Percentiles rank a stretch among this genome's conserved stretches.
These are phyloP conservation scores for Hypoxylon sp. DNA, from an alignment of 2,329 filamentous ascomycete genomes.

Conservation along the genomic window DNA sequence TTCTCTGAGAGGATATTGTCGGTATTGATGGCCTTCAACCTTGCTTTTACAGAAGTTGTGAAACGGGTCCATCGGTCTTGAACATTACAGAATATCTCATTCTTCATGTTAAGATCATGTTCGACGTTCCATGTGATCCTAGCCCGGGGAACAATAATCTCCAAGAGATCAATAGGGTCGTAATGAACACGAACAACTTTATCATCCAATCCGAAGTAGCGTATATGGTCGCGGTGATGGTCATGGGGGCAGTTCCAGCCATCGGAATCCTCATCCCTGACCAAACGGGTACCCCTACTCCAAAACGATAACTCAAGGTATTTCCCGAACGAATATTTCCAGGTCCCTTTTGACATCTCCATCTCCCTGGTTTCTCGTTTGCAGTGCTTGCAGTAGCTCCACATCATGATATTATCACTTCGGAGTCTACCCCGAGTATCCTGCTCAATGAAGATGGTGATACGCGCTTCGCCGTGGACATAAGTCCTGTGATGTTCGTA, in stretches of 20 bases:
- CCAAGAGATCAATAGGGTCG: constrained; percentile 91
- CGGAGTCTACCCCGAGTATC: constrained; percentile 63
- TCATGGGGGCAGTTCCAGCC: constrained; percentile 82
- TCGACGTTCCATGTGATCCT: constrained; percentile 98
- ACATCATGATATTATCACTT: constrained; percentile 88
- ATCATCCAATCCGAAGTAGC: constrained; percentile 92
- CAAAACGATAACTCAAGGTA: constrained; percentile 98
- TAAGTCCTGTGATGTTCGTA: constrained; percentile 95
- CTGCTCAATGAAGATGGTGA: constrained; percentile 90
- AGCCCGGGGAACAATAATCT: constrained; percentile 91
- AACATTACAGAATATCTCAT: constrained; percentile 86
- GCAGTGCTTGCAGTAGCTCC: constrained; percentile 95
- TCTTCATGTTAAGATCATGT: constrained; percentile 91
- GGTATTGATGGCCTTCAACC: constrained; percentile 89
- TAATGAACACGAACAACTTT: constrained; percentile 91
- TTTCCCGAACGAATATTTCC: constrained; percentile 99
- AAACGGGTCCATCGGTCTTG: constrained; percentile 89
- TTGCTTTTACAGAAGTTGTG: constrained; percentile 86
- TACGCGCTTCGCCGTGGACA: constrained; percentile 93
- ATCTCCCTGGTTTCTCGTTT: constrained; percentile 90
- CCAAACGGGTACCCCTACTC: constrained; percentile 85
- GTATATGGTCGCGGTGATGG: constrained; percentile 90
- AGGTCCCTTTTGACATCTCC: constrained; percentile 93
- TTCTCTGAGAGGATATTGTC: constrained; percentile 93
- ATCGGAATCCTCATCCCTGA: constrained; percentile 69